Base-by-base conservation (phyloP, 768 basidiomycete species). In the Calocybe gangraenosa region DNA sequence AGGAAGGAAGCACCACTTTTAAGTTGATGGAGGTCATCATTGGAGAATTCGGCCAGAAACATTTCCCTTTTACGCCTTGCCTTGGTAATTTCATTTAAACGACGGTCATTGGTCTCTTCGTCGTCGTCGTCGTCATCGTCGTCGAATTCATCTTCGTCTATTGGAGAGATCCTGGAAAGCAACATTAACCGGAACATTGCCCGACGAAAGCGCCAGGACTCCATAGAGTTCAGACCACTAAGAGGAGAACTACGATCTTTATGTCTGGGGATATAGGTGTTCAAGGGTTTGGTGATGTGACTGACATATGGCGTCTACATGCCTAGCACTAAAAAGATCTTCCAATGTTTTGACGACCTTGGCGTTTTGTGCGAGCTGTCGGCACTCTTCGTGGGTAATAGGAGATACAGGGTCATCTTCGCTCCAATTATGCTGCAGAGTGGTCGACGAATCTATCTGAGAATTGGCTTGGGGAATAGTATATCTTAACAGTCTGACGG, bases 311-410 rank as follows among this genome's bases (percentile, higher is more conserved):
- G 22, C 19, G 28, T 25, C 10, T 28, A 51, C 60, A 35, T 55
- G 65, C 73, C 65, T 65, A 40, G 60, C 52, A 41, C 72, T 74
- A 49, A 67, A 74, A 1, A 71, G 48, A 36, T 64, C 62, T 54
- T 71, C 70, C 25, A 74, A 46, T 3, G 43, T 37, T 3, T 37
- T 52, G 15, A 66, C 59, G 11, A 55, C 49, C n/a, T 37, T 19
- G 9, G 61, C 62, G 40, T 61, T 56, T 2, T 37, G n/a, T 10
- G 52, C 52, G 15, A 72, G 38, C 9, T 47, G 14, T 42, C 46
- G 28, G 42, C 39, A 51, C 44, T 64, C 63, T 49, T 55, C 20
- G 52, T 32, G 10, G 30, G 49, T 49, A 35, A 61, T 52, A 19
- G 52, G 42, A 3, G 52, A 41, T 6, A 51, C 51, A 10, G 52